These are phyloP conservation scores for Aspergillus incahuasiensis DNA, from an alignment of 495 filamentous ascomycete genomes.

Conservation along the genomic window DNA sequence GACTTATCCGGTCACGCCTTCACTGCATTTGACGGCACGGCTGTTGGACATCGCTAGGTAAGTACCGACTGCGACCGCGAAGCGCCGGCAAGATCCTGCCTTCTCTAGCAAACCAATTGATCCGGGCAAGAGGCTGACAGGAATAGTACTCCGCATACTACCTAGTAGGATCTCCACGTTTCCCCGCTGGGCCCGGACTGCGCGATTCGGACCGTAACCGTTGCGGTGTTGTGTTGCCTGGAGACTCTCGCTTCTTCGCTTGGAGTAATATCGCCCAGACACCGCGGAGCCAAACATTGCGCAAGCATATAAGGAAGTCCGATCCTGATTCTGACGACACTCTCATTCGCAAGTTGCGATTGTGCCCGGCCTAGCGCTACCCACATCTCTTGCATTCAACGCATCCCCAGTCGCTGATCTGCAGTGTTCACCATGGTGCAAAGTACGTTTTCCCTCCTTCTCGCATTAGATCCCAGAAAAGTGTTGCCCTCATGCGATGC, in stretches of 20 bases:
- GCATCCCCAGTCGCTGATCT: constrained; percentile 12
- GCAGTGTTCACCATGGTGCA: constrained; percentile 19
- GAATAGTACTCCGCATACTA: neutral
- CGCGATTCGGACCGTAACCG: neutral
- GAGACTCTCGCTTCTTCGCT: constrained; percentile 5
- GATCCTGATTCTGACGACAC: neutral
- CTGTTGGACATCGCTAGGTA: no score
- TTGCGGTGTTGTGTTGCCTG: constrained; percentile 3
- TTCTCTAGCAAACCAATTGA: no score
- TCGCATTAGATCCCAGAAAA: no score
- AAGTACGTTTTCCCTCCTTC: constrained; percentile 17
- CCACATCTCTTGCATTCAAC: constrained; percentile 7
- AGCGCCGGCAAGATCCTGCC: neutral
- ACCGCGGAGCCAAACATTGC: neutral
- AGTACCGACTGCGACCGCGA: neutral
- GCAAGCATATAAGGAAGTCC: constrained; percentile 7
- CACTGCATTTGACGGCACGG: no score
- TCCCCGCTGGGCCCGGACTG: constrained; percentile 19
- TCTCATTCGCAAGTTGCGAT: neutral
- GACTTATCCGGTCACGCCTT: no score
- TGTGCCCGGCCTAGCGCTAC: neutral
- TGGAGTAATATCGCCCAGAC: constrained; percentile 12
- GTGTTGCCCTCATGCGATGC: no score
- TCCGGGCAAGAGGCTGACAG: neutral
- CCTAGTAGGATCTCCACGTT: constrained; percentile 28